These are phyloP conservation scores for Aspergillus awamori DNA, from an alignment of 2,329 filamentous ascomycete species.

Conservation along the genomic window DNA sequence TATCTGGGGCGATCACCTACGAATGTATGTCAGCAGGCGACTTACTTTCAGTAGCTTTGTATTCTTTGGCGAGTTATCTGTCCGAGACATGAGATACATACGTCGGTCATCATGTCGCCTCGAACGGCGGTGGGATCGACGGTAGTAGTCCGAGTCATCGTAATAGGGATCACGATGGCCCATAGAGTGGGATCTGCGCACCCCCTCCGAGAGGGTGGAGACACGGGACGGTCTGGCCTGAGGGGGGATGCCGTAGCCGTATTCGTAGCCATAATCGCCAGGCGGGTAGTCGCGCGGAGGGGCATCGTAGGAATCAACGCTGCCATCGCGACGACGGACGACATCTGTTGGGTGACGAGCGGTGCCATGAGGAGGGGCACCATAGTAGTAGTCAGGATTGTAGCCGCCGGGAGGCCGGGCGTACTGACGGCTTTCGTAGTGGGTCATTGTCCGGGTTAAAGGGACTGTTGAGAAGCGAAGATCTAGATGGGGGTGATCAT, in stretches of 20 bases:
- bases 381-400: constrained; percentile 34
- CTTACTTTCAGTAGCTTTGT: not conserved
- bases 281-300: constrained; percentile 83
- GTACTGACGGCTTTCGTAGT: constrained; percentile 42
- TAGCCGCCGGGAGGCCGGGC: constrained; percentile 29
- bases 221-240: constrained; percentile 27
- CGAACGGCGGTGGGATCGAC: constrained; percentile 45
- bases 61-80: not conserved
- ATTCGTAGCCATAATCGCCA: constrained; percentile 51
- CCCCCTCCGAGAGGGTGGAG: constrained; percentile 37
- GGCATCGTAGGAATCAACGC: constrained; percentile 75
- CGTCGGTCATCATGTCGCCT: constrained; percentile 50
- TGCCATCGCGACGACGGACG: constrained; percentile 60
- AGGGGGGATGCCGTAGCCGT: constrained; percentile 35
- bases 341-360: constrained; percentile 20
- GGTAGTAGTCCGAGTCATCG: constrained; percentile 34
- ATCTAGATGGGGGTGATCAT: constrained; percentile 3
- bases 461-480: not conserved
- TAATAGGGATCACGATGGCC: constrained; percentile 39
- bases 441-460: constrained; percentile 33
- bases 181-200: constrained; percentile 42
- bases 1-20: constrained; percentile 37
- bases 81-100: constrained; percentile 29
- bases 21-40: constrained; percentile 12
- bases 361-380: constrained; percentile 22